A percentile compares a stretch with the other conserved stretches of the same genome.
Evolutionary conservation across 2,329 filamentous ascomycete species (phyloP).

Genomic region (Zasmidium cellare): DNA sequence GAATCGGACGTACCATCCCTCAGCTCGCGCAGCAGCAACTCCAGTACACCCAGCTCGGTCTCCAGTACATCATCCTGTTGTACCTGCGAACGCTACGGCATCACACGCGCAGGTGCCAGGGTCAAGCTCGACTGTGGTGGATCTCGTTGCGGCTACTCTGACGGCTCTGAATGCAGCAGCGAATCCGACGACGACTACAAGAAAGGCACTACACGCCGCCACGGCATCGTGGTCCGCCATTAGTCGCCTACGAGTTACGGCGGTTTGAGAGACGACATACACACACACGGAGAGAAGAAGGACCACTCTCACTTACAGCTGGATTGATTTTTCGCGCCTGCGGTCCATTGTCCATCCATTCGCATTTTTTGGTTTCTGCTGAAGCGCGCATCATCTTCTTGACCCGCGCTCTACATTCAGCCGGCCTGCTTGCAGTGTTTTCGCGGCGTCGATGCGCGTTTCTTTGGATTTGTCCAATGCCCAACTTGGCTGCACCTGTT

Average conservation of each 20-base stretch:
- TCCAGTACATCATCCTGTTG: slow-evolving; percentile 61
- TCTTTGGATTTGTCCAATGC: not conserved
- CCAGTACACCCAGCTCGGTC: slow-evolving; percentile 55
- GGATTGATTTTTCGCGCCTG: not conserved
- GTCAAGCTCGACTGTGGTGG: slow-evolving; percentile 97
- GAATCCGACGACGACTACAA: slow-evolving; percentile 57
- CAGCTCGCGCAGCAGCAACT: slow-evolving; percentile 74
- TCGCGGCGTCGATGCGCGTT: slow-evolving; percentile 5
- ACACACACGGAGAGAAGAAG: not conserved
- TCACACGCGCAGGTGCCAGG: slow-evolving; percentile 84
- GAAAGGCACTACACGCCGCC: slow-evolving; percentile 42
- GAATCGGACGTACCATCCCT: slow-evolving; percentile 54
- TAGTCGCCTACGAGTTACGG: slow-evolving; percentile 12
- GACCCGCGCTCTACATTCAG: slow-evolving; percentile 14
- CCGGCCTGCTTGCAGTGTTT: slow-evolving; percentile 17
- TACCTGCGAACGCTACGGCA: slow-evolving; percentile 94
- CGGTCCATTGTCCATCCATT: slow-evolving; percentile 7
- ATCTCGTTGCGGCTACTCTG: slow-evolving; percentile 77
- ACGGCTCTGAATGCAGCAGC: slow-evolving; percentile 68
- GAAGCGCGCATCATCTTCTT: slow-evolving; percentile 1
- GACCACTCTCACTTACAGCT: not conserved
- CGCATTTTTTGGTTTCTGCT: slow-evolving; percentile 14
- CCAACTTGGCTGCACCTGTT: not conserved
- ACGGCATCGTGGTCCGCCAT: slow-evolving; percentile 45
- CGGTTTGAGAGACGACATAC: not conserved